Evolutionary conservation across 2,329 filamentous ascomycete genomes (phyloP), one percentile per base, ranked within the genome.

Genomic region (Monosporascus ibericus): DNA sequence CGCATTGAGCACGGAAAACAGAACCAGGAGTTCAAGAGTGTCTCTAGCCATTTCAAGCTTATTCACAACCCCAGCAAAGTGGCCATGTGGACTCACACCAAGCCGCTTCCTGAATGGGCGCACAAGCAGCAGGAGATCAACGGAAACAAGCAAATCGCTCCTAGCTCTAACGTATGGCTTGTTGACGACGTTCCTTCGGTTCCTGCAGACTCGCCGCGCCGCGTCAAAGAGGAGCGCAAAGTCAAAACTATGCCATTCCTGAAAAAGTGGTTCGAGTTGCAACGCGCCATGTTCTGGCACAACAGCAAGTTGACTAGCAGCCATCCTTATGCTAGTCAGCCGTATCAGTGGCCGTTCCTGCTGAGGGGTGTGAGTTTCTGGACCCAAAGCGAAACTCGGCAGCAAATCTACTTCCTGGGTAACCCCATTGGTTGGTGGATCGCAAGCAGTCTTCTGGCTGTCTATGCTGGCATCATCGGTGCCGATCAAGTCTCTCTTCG

Each of bases 91-190:
- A 99, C 94, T 27, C 92, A 97, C 71, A 88, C 88, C 37, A 94
- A 85, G 54, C 90, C 94, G 48, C 82, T 99, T n/a, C 94, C 94
- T 5, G 94, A 99, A 4, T 99, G 94, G 94, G 94, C 81, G 25
- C 92, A 88, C 76, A 94, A 95, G 71, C 94, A 99, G 72, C 92
- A 95, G 65, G 94, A 99, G 70, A 96, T 99, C 77, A 99, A 99
- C 71, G 94, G 94, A 55, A 99, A 99, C 79, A 99, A 99, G 82
- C 95, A 96, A 68, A 76, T 95, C 50, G 78, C 85, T 27, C 88
- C 92, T 57, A 86, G 87, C 67, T 96, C 90, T 69, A 99, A 99
- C 69, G 80, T 96, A 56, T 99, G 94, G 94, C 86, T 88, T 61
- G 87, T 92, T 15, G 94, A 99, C 64, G 90, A 95, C 58, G 88